Evolutionary conservation across 2,329 filamentous ascomycete species (phyloP).

Genomic region (Alternaria novae-zelandiae): DNA sequence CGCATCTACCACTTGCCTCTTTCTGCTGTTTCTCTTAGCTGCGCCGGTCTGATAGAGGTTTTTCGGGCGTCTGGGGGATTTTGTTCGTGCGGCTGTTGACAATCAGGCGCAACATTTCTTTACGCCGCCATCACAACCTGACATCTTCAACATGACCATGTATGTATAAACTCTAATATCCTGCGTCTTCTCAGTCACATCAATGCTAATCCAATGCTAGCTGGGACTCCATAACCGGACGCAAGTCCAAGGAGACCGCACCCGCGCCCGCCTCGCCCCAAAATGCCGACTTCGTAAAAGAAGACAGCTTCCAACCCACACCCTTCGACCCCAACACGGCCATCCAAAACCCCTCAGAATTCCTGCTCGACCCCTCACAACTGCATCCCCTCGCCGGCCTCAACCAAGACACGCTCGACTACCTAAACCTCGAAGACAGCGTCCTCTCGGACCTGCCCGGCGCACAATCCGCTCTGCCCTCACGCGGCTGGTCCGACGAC

Average conservation of each 20-base stretch:
- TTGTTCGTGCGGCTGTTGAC: conserved; percentile 19
- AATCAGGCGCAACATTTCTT: conserved; percentile 28
- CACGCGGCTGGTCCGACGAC: conserved; percentile 96
- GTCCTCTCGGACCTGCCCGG: conserved; percentile 85
- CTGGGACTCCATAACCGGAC: conserved; percentile 66
- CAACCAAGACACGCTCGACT: conserved; percentile 92
- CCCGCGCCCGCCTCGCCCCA: conserved; percentile 49
- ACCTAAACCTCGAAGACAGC: conserved; percentile 92
- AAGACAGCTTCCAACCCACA: conserved; percentile 59
- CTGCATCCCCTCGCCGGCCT: conserved; percentile 93
- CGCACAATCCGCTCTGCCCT: conserved; percentile 85
- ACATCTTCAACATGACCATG: conserved; percentile 45
- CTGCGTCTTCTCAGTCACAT: neutral
- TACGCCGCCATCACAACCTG: conserved; percentile 17
- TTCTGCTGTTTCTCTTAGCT: conserved; percentile 10
- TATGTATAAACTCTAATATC: conserved; percentile 22
- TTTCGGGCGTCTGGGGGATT: conserved; percentile 27
- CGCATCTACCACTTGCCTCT: conserved; percentile 31
- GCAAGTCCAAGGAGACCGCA: conserved; percentile 59
- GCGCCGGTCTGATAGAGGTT: conserved; percentile 16
- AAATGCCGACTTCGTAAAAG: conserved; percentile 42
- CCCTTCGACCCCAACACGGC: conserved; percentile 74
- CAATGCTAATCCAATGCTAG: conserved; percentile 21
- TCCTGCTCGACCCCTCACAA: conserved; percentile 86
- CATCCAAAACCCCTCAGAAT: conserved; percentile 81